Percentiles rank a stretch among this genome's conserved stretches.
Evolutionary conservation across 495 filamentous ascomycete genomes (phyloP).

Genomic region (Aspergillus homomorphus): DNA sequence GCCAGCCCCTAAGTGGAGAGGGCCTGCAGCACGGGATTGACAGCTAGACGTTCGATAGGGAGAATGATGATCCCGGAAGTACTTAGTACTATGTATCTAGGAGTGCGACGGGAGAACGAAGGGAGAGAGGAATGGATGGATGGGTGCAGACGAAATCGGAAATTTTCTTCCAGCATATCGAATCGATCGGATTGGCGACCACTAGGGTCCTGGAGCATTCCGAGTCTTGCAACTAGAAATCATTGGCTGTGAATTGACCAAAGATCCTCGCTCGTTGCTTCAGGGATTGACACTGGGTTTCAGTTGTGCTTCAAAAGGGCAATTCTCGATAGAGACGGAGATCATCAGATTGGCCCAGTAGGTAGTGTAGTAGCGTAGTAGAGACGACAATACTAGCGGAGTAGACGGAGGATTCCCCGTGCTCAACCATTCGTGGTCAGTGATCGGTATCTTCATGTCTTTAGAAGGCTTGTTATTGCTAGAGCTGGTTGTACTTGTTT

Average conservation of each 20-base stretch:
- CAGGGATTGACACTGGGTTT: background rate
- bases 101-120: background rate
- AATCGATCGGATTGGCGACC: background rate
- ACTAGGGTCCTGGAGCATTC: slow-evolving; percentile 2
- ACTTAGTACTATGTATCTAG: background rate
- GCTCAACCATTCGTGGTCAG: too few relatives aligned
- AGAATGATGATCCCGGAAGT: too few relatives aligned
- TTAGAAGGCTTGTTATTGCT: too few relatives aligned
- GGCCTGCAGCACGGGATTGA: background rate
- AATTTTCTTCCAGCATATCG: background rate
- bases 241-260: slow-evolving; percentile 8
- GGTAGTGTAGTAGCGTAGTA: too few relatives aligned
- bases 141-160: background rate
- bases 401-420: too few relatives aligned
- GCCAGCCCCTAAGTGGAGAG: background rate
- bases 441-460: too few relatives aligned
- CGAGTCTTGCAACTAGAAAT: background rate
- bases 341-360: too few relatives aligned
- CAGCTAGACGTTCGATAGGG: background rate
- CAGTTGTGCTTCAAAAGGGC: background rate
- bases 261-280: background rate
- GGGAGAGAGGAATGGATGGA: background rate
- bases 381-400: too few relatives aligned
- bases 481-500: too few relatives aligned
- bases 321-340: background rate